Evolutionary conservation across 2,329 filamentous ascomycete species (phyloP).

Genomic region (Paracorniculantispora psalliotae): DNA sequence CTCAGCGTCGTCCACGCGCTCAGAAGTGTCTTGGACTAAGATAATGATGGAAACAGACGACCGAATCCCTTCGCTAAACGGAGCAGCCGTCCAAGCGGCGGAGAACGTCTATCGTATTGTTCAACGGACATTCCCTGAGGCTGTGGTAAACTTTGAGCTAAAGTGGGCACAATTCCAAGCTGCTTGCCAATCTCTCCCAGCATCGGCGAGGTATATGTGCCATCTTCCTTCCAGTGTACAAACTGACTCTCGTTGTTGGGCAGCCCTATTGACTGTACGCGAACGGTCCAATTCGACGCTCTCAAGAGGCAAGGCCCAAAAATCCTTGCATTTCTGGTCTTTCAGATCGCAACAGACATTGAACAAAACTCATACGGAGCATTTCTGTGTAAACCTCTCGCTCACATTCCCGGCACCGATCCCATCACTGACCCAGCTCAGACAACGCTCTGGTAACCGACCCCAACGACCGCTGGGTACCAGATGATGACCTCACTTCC

Average conservation of each 20-base stretch:
- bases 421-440: constrained; percentile 1
- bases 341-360: neutral
- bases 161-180: constrained; percentile 10
- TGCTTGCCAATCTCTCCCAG: neutral
- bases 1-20: neutral
- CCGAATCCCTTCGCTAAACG: neutral
- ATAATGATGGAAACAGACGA: neutral
- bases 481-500: constrained; percentile 5
- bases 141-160: constrained; percentile 9
- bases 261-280: neutral
- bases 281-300: constrained; percentile 3
- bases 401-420: neutral
- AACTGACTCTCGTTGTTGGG: neutral
- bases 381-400: constrained; percentile 3
- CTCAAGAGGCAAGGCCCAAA: constrained; percentile 11
- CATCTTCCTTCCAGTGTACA: neutral
- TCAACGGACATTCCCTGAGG: neutral
- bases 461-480: neutral
- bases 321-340: constrained; percentile 2
- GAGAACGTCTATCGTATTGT: constrained; percentile 6
- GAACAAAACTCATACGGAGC: neutral
- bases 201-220: constrained; percentile 8
- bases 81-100: constrained; percentile 1
- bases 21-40: neutral
- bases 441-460: constrained; percentile 5